Evolutionary conservation across 495 filamentous ascomycete species (phyloP), one percentile per base, ranked within the genome.

Genomic region (Podospora comata): DNA sequence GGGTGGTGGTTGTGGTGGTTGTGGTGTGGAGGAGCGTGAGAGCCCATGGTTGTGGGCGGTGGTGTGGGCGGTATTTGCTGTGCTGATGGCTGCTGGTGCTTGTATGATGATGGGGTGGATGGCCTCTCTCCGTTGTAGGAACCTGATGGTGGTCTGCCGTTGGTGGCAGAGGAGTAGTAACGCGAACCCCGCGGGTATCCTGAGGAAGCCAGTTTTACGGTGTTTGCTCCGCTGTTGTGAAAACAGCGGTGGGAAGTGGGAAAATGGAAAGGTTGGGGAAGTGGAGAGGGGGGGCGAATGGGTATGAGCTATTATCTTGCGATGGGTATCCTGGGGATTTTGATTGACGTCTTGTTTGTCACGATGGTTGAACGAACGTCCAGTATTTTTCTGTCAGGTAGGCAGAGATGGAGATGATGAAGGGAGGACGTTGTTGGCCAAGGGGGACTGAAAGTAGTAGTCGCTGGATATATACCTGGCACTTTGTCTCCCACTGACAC

Each of bases 11-110:
- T 26, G 27, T 34, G 56, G 23, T 48, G 62, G 60, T 59, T 26
- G 27, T 34, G 56, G 32, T 48, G 62, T 61, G 53, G 65, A 60
- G 20, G 67, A 60, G 34, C 60, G 67, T 32, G 58, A 62, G 58
- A 54, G 57, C 64, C 58, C n/a, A 65, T 65, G 48, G 26, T 27
- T 64, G 59, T 23, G n/a, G 58, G 44, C 44, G 44, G 20, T 19
- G 44, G 60, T 13, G 55, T 26, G 55, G n/a, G 15, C 23, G 28
- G 54, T 15, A 63, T 20, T 13, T 23, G 39, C 39, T 48, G 39
- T 3, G 39, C 39, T 48, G 39, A 11, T 48, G 39, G 39, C 15
- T 48, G 39, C 15, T 48, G 39, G 2, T 48, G 39, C 15, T 48
- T 48, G 39, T 48, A 48, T 5, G 39, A 48, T 4, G 59, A 61